phyloP scores from a whole-genome alignment of 2,329 filamentous ascomycete genomes.

The Phyllosticta capitalensis region DNA sequence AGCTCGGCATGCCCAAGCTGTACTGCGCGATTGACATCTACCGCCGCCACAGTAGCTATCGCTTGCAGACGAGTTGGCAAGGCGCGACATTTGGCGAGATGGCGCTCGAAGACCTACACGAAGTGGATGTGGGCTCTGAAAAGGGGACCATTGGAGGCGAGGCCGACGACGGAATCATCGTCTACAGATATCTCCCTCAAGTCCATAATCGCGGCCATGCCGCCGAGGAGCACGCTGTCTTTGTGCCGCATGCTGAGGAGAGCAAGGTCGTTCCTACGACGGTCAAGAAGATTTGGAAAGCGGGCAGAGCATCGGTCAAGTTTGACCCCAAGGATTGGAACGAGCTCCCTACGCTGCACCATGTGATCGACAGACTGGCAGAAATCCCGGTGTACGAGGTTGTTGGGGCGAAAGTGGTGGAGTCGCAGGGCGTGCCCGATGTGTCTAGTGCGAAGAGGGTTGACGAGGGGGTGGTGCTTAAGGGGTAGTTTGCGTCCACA shows the following conservation, averaged over 20 bases:
- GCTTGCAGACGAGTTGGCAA: conserved; percentile 32
- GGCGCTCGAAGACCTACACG: conserved; percentile 18
- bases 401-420: conserved; percentile 46
- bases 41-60: conserved; percentile 27
- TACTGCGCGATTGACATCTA: conserved; percentile 43
- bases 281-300: conserved; percentile 26
- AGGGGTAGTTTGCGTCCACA: conserved; percentile 11
- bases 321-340: conserved; percentile 45
- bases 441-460: conserved; percentile 29
- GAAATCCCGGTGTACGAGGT: conserved; percentile 50
- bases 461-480: conserved; percentile 17
- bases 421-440: conserved; percentile 45
- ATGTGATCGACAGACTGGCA: conserved; percentile 43
- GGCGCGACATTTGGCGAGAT: conserved; percentile 25
- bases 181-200: conserved; percentile 49
- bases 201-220: conserved; percentile 41
- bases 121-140: conserved; percentile 10
- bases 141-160: conserved; percentile 9
- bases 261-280: conserved; percentile 24
- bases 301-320: conserved; percentile 36
- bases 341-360: conserved; percentile 50
- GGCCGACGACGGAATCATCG: conserved; percentile 41
- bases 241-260: conserved; percentile 27
- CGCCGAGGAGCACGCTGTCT: conserved; percentile 46
- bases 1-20: conserved; percentile 53